Evolutionary conservation across 2,329 filamentous ascomycete species (phyloP).

Genomic region (Alternaria metachromatica): DNA sequence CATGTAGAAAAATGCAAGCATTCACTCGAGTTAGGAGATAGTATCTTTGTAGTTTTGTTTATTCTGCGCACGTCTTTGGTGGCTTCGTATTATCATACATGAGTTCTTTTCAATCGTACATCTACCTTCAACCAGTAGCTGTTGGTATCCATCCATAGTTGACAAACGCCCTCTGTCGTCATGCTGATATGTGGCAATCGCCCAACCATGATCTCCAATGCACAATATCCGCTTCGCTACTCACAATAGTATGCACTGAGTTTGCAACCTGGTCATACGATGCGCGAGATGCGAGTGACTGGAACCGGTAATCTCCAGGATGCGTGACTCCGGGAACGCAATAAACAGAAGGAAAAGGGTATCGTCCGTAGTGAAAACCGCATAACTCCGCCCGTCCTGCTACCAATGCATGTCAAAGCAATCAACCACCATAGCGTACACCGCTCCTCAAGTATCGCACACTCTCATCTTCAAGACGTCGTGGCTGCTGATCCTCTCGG

Average conservation of each 20-base stretch:
- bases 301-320: constrained; percentile 9
- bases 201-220: background rate
- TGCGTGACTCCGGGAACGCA: constrained; percentile 10
- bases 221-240: background rate
- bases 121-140: background rate
- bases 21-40: background rate
- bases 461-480: constrained; percentile 13
- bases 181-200: background rate
- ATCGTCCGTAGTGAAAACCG: constrained; percentile 29
- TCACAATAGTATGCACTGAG: background rate
- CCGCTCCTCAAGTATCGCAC: constrained; percentile 17
- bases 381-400: constrained; percentile 16
- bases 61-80: background rate
- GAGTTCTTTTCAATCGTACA: background rate
- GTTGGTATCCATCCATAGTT: background rate
- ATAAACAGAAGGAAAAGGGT: constrained; percentile 31
- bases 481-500: constrained; percentile 14
- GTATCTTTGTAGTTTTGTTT: background rate
- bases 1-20: background rate
- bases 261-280: background rate
- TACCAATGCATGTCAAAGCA: constrained; percentile 15
- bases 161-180: background rate
- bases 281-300: background rate
- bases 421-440: constrained; percentile 20
- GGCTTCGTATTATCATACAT: background rate